These are phyloP conservation scores for Xylariaceae sp. DNA, from an alignment of 2,329 filamentous ascomycete genomes.

Conservation along the genomic window DNA sequence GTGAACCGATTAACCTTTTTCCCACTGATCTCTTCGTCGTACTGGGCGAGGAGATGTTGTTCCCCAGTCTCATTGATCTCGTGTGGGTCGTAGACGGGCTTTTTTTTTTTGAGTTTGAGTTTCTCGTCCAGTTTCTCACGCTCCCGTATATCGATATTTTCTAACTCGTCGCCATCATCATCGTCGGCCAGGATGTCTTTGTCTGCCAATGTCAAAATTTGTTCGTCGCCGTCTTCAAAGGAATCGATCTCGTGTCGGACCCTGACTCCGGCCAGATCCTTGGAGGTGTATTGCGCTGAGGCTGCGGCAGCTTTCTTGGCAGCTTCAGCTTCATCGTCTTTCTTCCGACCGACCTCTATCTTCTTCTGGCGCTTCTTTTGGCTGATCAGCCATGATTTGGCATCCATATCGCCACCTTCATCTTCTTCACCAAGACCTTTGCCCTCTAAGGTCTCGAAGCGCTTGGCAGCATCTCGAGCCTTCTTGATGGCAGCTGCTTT, in stretches of 20 bases:
- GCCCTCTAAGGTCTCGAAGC: conserved; percentile 72
- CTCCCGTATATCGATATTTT: conserved; percentile 69
- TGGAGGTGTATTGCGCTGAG: conserved; percentile 69
- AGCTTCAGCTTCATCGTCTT: conserved; percentile 73
- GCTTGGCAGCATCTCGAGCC: conserved; percentile 78
- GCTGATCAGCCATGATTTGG: conserved; percentile 79
- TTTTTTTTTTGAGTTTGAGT: conserved; percentile 85
- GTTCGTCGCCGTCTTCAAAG: conserved; percentile 79
- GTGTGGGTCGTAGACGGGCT: conserved; percentile 82
- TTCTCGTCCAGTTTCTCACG: conserved; percentile 70
- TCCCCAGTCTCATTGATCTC: conserved; percentile 63
- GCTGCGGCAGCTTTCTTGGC: conserved; percentile 64
- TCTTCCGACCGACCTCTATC: conserved; percentile 70
- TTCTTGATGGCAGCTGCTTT: conserved; percentile 80
- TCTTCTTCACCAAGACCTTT: conserved; percentile 76
- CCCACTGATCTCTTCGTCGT: conserved; percentile 90
- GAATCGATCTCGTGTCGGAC: conserved; percentile 82
- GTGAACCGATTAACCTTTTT: conserved; percentile 89
- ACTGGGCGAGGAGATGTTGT: conserved; percentile 74
- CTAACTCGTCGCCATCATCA: conserved; percentile 85
- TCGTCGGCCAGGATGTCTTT: conserved; percentile 73
- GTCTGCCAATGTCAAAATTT: conserved; percentile 93
- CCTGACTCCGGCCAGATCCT: conserved; percentile 84
- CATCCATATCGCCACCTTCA: conserved; percentile 64
- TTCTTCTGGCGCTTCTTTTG: conserved; percentile 94